phyloP scores from a whole-genome alignment of 2,329 filamentous ascomycete genomes.

The Gnomoniopsis smithogilvyi region DNA sequence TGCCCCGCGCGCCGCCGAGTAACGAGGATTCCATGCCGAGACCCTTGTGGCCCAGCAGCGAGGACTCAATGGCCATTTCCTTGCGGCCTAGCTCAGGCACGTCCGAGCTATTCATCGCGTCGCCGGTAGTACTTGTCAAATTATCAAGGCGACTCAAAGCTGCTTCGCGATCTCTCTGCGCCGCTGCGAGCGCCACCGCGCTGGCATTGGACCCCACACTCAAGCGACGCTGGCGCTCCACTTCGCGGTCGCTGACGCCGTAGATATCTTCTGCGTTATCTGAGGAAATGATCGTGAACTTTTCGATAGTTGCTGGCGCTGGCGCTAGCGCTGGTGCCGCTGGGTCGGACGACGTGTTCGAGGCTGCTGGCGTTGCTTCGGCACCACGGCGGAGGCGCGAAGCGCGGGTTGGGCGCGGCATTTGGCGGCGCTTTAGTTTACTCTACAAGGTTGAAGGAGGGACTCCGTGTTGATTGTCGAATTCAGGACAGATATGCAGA shows the following conservation, averaged over 20 bases:
- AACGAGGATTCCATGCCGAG: background rate
- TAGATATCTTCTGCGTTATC: constrained; percentile 25
- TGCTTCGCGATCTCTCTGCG: constrained; percentile 30
- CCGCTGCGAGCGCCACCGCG: constrained; percentile 21
- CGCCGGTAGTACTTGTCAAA: constrained; percentile 25
- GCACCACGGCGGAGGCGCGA: constrained; percentile 21
- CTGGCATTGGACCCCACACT: constrained; percentile 13
- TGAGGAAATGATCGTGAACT: constrained; percentile 13
- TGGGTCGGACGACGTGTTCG: constrained; percentile 15
- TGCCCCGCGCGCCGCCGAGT: constrained; percentile 18
- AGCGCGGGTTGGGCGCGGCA: constrained; percentile 31
- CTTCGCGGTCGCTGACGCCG: constrained; percentile 33
- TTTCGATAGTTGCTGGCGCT: background rate
- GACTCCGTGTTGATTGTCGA: background rate
- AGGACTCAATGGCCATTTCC: constrained; percentile 27
- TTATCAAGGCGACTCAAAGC: constrained; percentile 35
- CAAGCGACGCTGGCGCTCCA: constrained; percentile 11
- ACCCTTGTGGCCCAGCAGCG: constrained; percentile 18
- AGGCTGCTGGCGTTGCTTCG: background rate
- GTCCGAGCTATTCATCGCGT: constrained; percentile 9
- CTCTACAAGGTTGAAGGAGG: too few relatives aligned
- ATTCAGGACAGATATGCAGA: background rate
- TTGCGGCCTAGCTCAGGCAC: constrained; percentile 36
- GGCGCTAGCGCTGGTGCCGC: constrained; percentile 15
- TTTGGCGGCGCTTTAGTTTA: constrained; percentile 14